Base-by-base conservation (phyloP, 2,329 filamentous ascomycete genomes). In the Acrodontium crateriforme region DNA sequence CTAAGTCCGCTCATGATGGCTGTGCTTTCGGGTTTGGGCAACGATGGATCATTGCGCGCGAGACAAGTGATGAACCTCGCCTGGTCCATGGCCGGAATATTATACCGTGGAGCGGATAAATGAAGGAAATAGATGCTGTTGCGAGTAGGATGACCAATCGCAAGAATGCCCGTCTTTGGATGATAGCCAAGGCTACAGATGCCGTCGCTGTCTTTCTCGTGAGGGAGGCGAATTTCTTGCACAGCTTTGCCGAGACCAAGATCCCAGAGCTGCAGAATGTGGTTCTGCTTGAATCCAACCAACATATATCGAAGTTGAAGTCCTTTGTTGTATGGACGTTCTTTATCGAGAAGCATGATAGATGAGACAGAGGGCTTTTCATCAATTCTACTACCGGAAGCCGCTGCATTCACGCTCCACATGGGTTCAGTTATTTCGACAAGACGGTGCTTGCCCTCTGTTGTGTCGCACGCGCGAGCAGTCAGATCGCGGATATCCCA, bases 121-220 rank as follows among this genome's bases (percentile, higher is more conserved):
- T 95, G 87, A 27, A 94, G 74, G 59, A 98, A 92, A 62, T 94
- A 98, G 54, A 98, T 76, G 6, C 85, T 94, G 61, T 98, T 98
- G 39, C 89, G 75, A 2, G 87, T 95, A 8, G 91, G 89, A 49
- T 98, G 89, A 18, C 87, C 91, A 35, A 98, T 79, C 36, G 91
- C 74, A 49, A 98, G 80, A 60, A 95, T 92, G 32, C 87, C 85
- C 16, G 85, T 89, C 38, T 74, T 70, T 5, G 89, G 78, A 53
- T 98, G 85, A 54, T 95, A 98, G 50, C 79, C 77, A 50, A 98
- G 79, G 52, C 85, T 95, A 65, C 89, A 98, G 36, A 95, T 87
- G n/a, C 84, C 84, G 53, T 95, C 87, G 50, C 89, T 92, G 59
- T 81, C 81, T 27, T 49, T 45, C 27, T 46, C 43, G 51, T 98